A percentile compares a stretch with the other conserved stretches of the same genome.
phyloP scores from a whole-genome alignment of 345 rosid genomes.

The Salix suchowensis region DNA sequence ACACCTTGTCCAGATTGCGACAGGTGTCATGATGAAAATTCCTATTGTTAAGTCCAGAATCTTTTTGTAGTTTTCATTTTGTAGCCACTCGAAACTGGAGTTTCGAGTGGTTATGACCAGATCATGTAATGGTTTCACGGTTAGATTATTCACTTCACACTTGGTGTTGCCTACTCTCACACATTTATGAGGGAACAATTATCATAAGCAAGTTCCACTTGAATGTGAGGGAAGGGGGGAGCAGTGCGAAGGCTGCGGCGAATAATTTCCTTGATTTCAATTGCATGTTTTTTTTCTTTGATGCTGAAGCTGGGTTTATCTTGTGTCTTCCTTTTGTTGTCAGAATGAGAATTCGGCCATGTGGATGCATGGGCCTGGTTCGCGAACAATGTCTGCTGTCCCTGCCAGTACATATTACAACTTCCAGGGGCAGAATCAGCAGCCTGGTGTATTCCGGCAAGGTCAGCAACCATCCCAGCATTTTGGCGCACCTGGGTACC shows the following conservation, averaged over 20 bases:
- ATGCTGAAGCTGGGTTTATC: neutral
- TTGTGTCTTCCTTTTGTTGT: slow-evolving; percentile 4
- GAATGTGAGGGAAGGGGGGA: neutral
- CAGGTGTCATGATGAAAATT: neutral
- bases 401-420: slow-evolving; percentile 75
- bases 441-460: slow-evolving; percentile 68
- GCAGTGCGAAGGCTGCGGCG: neutral
- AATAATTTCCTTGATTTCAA: neutral
- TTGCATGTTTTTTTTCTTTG: neutral
- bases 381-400: slow-evolving; percentile 67
- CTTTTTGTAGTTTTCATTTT: neutral
- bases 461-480: slow-evolving; percentile 92
- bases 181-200: neutral
- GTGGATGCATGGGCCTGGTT: slow-evolving; percentile 86
- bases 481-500: slow-evolving; percentile 70
- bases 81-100: neutral
- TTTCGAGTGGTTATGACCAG: neutral
- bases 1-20: neutral
- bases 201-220: neutral
- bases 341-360: slow-evolving; percentile 81
- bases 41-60: neutral
- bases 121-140: neutral
- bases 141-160: neutral
- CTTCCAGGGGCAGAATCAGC: slow-evolving; percentile 90
- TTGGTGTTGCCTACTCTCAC: neutral